A percentile compares a stretch with the other conserved stretches of the same genome.
These are phyloP conservation scores for Tetrapisispora nanseiensis DNA, from an alignment of 805 yeast genomes.

Conservation along the genomic window DNA sequence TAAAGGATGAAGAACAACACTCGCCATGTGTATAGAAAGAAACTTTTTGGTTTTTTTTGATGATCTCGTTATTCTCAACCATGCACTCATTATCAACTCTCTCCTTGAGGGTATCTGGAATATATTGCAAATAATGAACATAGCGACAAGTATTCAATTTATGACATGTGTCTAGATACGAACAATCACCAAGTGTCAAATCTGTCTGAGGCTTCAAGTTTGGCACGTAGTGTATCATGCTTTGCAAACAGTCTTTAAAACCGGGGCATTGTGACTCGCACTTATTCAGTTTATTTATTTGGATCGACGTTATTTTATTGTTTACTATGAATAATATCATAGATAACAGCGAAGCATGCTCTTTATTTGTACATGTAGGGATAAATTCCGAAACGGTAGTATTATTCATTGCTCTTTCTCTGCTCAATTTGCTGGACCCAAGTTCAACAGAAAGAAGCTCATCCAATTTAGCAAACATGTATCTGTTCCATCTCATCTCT, in stretches of 20 bases:
- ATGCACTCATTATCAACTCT: slow-evolving; percentile 13
- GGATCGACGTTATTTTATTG: slow-evolving; percentile 23
- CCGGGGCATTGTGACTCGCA: slow-evolving; percentile 16
- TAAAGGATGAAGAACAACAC: slow-evolving; percentile 28
- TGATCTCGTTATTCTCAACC: slow-evolving; percentile 13
- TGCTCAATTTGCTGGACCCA: slow-evolving; percentile 17
- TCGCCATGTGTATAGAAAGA: slow-evolving; percentile 30
- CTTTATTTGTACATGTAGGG: slow-evolving; percentile 16
- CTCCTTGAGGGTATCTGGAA: slow-evolving; percentile 27
- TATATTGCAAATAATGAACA: slow-evolving; percentile 54
- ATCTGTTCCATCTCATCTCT: slow-evolving; percentile 1
- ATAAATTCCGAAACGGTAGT: slow-evolving; percentile 13
- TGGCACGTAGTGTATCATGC: slow-evolving; percentile 46
- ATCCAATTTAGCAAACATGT: slow-evolving; percentile 9
- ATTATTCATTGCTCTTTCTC: slow-evolving; percentile 19
- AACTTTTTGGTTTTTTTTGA: slow-evolving; percentile 13
- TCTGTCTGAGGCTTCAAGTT: slow-evolving; percentile 57
- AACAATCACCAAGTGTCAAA: slow-evolving; percentile 70
- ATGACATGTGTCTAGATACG: slow-evolving; percentile 89
- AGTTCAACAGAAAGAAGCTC: slow-evolving; percentile 13
- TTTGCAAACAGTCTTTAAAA: slow-evolving; percentile 23
- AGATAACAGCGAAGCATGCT: slow-evolving; percentile 17
- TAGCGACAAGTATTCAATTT: slow-evolving; percentile 72
- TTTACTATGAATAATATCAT: slow-evolving; percentile 16
- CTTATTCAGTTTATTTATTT: slow-evolving; percentile 18